phyloP scores from a whole-genome alignment of 768 basidiomycete genomes.

The Naganishia randhawae region DNA sequence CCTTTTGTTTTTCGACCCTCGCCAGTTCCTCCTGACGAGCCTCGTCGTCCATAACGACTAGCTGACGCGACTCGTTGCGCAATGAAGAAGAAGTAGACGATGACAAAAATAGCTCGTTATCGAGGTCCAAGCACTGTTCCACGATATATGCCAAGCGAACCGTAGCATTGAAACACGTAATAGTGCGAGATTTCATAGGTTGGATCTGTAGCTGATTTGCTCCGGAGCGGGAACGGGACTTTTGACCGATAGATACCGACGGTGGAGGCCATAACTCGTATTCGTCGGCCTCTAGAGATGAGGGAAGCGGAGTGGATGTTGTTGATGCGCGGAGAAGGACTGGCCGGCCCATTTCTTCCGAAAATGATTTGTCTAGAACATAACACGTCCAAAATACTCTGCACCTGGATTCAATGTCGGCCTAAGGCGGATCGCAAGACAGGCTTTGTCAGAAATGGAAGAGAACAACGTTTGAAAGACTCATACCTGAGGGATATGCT shows the following conservation, averaged over 20 bases:
- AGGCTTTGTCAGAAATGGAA: not conserved
- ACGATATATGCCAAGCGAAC: constrained; percentile 31
- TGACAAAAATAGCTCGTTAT: constrained; percentile 10
- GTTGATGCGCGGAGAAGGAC: constrained; percentile 36
- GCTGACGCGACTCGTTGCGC: not conserved
- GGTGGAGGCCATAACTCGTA: constrained; percentile 42
- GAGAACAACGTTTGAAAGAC: no score
- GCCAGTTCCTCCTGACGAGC: not conserved
- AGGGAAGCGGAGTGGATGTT: constrained; percentile 36
- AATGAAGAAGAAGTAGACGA: not conserved
- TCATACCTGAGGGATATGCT: not conserved
- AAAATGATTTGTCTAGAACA: constrained; percentile 38
- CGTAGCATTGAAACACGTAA: constrained; percentile 15
- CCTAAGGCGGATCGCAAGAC: constrained; percentile 12
- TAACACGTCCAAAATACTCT: constrained; percentile 42
- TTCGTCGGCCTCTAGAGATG: constrained; percentile 38
- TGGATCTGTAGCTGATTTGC: constrained; percentile 9
- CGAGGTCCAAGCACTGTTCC: constrained; percentile 38
- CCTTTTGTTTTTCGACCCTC: constrained; percentile 14
- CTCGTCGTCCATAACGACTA: constrained; percentile 6
- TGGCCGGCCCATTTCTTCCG: constrained; percentile 44
- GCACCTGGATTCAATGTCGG: constrained; percentile 33
- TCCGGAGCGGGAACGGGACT: constrained; percentile 8
- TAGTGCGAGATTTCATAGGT: constrained; percentile 3
- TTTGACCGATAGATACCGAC: constrained; percentile 15